phyloP scores from a whole-genome alignment of 768 basidiomycete species.

The Boletus rubroflammeus region DNA sequence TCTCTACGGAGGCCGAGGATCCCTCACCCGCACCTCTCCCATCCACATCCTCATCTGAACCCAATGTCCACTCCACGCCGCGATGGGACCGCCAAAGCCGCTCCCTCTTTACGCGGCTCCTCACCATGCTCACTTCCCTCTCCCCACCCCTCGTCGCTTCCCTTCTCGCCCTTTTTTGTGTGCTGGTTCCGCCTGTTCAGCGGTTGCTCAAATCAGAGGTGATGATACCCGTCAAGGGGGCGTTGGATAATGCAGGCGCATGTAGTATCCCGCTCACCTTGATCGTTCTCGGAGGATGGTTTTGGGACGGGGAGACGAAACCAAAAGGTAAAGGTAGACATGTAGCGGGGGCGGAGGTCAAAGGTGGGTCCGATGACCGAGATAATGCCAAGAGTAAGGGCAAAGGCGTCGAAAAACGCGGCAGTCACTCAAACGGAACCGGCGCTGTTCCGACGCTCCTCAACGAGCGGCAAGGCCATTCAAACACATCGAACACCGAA shows the following conservation, averaged over 20 bases:
- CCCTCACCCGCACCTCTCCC: background rate
- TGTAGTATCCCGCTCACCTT: constrained; percentile 88
- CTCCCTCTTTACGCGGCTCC: background rate
- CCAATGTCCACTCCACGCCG: background rate
- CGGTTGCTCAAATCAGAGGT: constrained; percentile 55
- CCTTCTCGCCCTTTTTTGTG: constrained; percentile 68
- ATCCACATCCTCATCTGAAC: background rate
- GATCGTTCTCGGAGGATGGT: constrained; percentile 91
- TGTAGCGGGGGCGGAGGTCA: background rate
- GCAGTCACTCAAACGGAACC: background rate
- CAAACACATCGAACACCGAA: background rate
- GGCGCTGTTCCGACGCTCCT: background rate
- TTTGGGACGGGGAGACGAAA: constrained; percentile 45
- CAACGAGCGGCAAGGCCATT: background rate
- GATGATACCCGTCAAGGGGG: constrained; percentile 63
- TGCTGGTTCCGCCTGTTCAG: constrained; percentile 73
- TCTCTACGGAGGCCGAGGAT: constrained; percentile 15
- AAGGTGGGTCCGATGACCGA: background rate
- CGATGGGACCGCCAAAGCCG: constrained; percentile 1
- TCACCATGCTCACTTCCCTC: constrained; percentile 55
- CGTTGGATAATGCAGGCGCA: constrained; percentile 62
- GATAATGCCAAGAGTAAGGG: constrained; percentile 3
- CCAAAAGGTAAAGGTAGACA: background rate
- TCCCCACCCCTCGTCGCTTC: constrained; percentile 87
- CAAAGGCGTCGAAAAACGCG: background rate